These are phyloP conservation scores for Apiospora aurea DNA, from an alignment of 2,329 filamentous ascomycete genomes.

Conservation along the genomic window DNA sequence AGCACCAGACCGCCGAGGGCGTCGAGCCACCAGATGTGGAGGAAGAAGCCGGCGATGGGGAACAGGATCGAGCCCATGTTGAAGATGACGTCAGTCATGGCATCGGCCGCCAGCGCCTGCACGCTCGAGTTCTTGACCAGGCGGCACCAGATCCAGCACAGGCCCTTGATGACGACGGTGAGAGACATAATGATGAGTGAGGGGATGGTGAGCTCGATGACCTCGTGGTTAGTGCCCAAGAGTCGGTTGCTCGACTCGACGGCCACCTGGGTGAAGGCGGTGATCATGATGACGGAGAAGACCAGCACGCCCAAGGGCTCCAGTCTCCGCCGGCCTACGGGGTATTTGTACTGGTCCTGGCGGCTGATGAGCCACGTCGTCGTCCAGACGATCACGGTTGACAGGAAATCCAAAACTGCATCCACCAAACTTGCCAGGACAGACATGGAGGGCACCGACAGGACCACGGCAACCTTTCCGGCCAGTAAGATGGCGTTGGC, in stretches of 20 bases:
- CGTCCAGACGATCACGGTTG: constrained; percentile 81
- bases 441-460: constrained; percentile 81
- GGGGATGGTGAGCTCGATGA: constrained; percentile 76
- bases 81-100: constrained; percentile 82
- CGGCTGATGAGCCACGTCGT: constrained; percentile 78
- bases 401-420: constrained; percentile 80
- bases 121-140: constrained; percentile 86
- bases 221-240: constrained; percentile 63
- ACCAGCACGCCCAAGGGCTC: constrained; percentile 83
- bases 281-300: constrained; percentile 87
- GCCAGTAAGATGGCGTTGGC: constrained; percentile 79
- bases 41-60: constrained; percentile 79
- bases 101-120: constrained; percentile 71
- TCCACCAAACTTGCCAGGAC: constrained; percentile 83
- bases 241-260: constrained; percentile 74
- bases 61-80: constrained; percentile 90
- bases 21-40: constrained; percentile 84
- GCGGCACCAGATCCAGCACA: constrained; percentile 88
- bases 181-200: constrained; percentile 81
- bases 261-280: constrained; percentile 80
- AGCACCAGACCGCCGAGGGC: constrained; percentile 79
- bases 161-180: constrained; percentile 82
- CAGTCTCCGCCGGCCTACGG: constrained; percentile 77
- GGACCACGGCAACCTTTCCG: constrained; percentile 78
- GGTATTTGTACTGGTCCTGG: constrained; percentile 78